A percentile compares a stretch with the other conserved stretches of the same genome.
Conservation (phyloP, 108 stramenopile genomes). For the Cyclotella choctawhatcheeana region DNA sequence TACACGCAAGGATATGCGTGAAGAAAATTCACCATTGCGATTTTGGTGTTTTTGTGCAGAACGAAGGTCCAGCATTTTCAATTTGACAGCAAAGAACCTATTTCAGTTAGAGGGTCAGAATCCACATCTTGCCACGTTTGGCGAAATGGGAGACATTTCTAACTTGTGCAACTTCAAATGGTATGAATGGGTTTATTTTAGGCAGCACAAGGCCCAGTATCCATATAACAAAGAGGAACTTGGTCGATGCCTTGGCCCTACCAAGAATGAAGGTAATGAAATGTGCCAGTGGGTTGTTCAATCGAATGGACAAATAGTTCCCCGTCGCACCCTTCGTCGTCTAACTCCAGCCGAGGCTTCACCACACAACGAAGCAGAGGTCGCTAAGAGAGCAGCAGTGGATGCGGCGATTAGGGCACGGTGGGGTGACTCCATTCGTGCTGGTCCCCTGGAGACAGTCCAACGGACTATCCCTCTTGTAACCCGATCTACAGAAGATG, state of each 20-base stretch:
- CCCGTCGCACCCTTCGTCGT: conserved; percentile 26
- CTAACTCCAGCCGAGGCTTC: conserved; percentile 25
- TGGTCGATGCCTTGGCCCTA: conserved; percentile 47
- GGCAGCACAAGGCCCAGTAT: conserved; percentile 4
- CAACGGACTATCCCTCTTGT: neutral
- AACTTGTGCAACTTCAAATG: conserved; percentile 47
- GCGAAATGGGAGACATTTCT: conserved; percentile 47
- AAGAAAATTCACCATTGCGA: conserved; percentile 22
- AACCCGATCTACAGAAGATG: conserved; percentile 5
- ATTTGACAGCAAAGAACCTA: conserved; percentile 41
- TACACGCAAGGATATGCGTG: conserved; percentile 39
- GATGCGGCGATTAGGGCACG: conserved; percentile 12
- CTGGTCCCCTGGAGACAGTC: neutral
- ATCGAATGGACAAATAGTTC: conserved; percentile 32
- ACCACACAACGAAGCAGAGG: conserved; percentile 3
- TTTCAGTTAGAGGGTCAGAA: conserved; percentile 45
- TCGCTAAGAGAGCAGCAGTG: neutral
- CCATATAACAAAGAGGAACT: conserved; percentile 10
- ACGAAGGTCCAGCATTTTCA: conserved; percentile 37
- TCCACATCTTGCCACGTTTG: conserved; percentile 37
- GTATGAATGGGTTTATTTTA: conserved; percentile 56
- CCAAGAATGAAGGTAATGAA: conserved; percentile 48
- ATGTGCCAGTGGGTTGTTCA: conserved; percentile 51
- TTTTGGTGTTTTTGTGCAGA: conserved; percentile 60
- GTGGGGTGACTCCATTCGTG: conserved; percentile 5